Conservation (phyloP, 169 alveolate genomes). For the Eimeria zaria region DNA sequence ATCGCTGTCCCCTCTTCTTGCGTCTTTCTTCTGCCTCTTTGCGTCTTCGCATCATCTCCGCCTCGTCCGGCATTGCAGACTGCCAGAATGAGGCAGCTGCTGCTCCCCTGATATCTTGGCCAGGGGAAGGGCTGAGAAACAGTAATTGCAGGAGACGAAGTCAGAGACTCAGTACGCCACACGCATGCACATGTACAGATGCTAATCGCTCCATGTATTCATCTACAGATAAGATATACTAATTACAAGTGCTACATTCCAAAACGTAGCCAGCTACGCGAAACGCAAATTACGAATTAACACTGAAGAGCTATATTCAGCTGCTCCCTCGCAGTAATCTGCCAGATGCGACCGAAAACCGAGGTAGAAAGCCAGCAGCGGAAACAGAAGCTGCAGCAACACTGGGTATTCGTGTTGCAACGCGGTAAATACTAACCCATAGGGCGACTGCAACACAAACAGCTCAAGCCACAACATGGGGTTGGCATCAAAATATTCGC, state of each 20-base stretch:
- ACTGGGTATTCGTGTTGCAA: not conserved
- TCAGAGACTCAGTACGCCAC: not conserved
- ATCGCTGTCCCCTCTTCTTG: slow-evolving; percentile 60
- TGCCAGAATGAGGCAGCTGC: slow-evolving; percentile 84
- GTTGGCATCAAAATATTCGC: not conserved
- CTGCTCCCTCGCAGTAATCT: not conserved
- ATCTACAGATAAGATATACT: not conserved
- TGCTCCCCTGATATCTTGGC: slow-evolving; percentile 73
- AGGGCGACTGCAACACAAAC: slow-evolving; percentile 52
- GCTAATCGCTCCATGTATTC: not conserved
- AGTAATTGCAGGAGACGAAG: not conserved
- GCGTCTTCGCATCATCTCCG: slow-evolving; percentile 81
- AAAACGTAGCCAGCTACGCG: not conserved
- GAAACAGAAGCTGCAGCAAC: not conserved
- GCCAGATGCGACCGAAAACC: not conserved
- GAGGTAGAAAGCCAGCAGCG: not conserved
- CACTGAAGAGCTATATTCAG: not conserved
- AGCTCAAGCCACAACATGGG: not conserved
- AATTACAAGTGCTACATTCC: not conserved
- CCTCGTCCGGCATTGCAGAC: slow-evolving; percentile 83
- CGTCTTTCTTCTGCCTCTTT: slow-evolving; percentile 82
- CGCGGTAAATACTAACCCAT: slow-evolving; percentile 24
- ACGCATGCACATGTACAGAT: not conserved
- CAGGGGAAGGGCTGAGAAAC: slow-evolving; percentile 60
- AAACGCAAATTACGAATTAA: not conserved